These are phyloP conservation scores for Halophytophthora batemanensis DNA, from an alignment of 352 stramenopile species.

Conservation along the genomic window DNA sequence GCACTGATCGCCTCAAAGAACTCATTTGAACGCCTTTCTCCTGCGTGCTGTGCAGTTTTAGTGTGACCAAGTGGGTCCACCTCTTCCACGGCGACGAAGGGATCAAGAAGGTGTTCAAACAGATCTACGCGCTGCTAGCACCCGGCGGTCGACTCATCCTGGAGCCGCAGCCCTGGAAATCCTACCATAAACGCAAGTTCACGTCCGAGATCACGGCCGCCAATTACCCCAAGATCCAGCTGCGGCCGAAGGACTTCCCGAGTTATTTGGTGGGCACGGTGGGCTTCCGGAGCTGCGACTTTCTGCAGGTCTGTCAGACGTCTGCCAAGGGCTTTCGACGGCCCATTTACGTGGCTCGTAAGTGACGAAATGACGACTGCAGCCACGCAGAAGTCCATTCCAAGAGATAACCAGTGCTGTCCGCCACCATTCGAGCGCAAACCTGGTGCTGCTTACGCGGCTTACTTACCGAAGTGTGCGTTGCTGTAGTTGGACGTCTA, in stretches of 20 bases:
- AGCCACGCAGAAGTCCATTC: slow-evolving; percentile 2
- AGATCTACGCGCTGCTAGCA: slow-evolving; percentile 58
- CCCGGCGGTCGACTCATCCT: slow-evolving; percentile 74
- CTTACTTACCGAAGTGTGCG: background rate
- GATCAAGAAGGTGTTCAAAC: slow-evolving; percentile 68
- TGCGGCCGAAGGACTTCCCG: slow-evolving; percentile 77
- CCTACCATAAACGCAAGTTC: slow-evolving; percentile 85
- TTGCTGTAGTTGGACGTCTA: background rate
- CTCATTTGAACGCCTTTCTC: slow-evolving; percentile 2
- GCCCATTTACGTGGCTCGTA: slow-evolving; percentile 76
- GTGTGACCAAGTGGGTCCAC: slow-evolving; percentile 91
- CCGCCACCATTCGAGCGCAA: no score
- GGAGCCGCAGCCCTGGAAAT: slow-evolving; percentile 87
- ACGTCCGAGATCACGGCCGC: slow-evolving; percentile 67
- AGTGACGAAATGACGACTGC: slow-evolving; percentile 23
- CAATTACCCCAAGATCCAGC: slow-evolving; percentile 68
- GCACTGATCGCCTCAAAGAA: background rate
- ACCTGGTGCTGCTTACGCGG: no score
- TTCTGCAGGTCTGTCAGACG: slow-evolving; percentile 76
- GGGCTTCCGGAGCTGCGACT: slow-evolving; percentile 64
- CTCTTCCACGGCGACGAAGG: slow-evolving; percentile 85
- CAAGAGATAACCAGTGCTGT: no score
- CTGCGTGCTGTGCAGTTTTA: slow-evolving; percentile 48
- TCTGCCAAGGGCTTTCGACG: slow-evolving; percentile 70
- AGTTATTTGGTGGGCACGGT: slow-evolving; percentile 48